phyloP scores from a whole-genome alignment of 1,139 yeast genomes.

The Scheffersomyces titani region DNA sequence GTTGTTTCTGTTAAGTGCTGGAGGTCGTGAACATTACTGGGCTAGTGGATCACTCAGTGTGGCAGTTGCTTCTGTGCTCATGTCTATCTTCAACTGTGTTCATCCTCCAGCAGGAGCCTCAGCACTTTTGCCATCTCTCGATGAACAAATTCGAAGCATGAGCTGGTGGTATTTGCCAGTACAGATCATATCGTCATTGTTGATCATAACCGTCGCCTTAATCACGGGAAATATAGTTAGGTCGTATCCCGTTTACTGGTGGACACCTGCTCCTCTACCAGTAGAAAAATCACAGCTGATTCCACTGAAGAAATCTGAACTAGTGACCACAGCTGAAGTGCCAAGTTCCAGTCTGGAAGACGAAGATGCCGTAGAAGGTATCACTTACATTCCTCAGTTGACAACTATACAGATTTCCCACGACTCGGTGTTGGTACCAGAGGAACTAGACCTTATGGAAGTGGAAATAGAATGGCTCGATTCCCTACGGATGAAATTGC shows the following conservation, averaged over 20 bases:
- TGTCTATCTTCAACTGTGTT: conserved; percentile 59
- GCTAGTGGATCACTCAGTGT: conserved; percentile 64
- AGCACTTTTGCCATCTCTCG: conserved; percentile 60
- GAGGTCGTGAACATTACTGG: conserved; percentile 52
- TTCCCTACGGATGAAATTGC: conserved; percentile 18
- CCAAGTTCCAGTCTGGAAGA: background rate
- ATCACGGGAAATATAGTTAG: conserved; percentile 58
- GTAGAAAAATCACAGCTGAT: conserved; percentile 1
- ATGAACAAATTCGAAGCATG: conserved; percentile 45
- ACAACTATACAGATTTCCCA: conserved; percentile 19
- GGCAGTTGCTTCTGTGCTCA: conserved; percentile 54
- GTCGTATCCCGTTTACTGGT: conserved; percentile 64
- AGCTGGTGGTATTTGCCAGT: conserved; percentile 72
- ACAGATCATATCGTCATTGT: conserved; percentile 52
- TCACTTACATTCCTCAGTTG: conserved; percentile 8
- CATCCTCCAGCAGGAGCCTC: conserved; percentile 82
- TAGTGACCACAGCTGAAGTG: background rate
- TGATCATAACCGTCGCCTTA: conserved; percentile 55
- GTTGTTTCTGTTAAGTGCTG: conserved; percentile 45
- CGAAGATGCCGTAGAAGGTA: conserved; percentile 5
- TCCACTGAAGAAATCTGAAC: background rate
- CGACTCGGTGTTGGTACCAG: conserved; percentile 25
- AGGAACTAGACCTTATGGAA: conserved; percentile 22
- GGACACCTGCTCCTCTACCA: conserved; percentile 42
- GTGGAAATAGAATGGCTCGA: conserved; percentile 30